phyloP scores from a whole-genome alignment of 768 basidiomycete genomes.

The Suillus placidus region DNA sequence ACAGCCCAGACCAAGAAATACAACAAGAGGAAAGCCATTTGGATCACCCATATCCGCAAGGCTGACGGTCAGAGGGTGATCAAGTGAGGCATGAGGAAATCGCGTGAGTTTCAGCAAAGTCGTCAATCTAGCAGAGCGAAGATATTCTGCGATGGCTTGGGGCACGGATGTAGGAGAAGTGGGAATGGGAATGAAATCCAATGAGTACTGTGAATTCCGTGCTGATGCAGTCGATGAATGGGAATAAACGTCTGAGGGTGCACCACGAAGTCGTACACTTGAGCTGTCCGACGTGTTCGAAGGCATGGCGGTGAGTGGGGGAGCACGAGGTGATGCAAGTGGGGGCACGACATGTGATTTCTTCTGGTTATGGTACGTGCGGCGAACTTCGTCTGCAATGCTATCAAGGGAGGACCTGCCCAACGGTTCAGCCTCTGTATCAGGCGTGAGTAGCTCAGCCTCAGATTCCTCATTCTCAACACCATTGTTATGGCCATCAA shows the following conservation, averaged over 20 bases:
- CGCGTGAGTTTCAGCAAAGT: conserved; percentile 78
- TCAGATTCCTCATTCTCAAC: conserved; percentile 55
- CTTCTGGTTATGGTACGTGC: conserved; percentile 64
- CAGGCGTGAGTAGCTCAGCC: conserved; percentile 50
- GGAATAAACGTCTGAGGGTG: conserved; percentile 56
- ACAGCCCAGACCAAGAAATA: conserved; percentile 93
- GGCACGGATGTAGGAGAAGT: conserved; percentile 58
- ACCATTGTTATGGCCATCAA: conserved; percentile 48
- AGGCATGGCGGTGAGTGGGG: conserved; percentile 30
- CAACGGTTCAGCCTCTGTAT: conserved; percentile 65
- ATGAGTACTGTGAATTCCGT: conserved; percentile 26
- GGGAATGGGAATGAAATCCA: conserved; percentile 32
- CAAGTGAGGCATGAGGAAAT: conserved; percentile 75
- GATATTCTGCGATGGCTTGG: conserved; percentile 81
- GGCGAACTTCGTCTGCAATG: conserved; percentile 79
- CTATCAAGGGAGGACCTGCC: conserved; percentile 89
- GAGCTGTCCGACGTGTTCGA: conserved; percentile 60
- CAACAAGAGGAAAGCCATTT: conserved; percentile 83
- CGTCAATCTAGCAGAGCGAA: conserved; percentile 85
- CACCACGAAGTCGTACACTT: conserved; percentile 39
- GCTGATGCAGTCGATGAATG: conserved; percentile 42
- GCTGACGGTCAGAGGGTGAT: conserved; percentile 79
- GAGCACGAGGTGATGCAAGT: conserved; percentile 44
- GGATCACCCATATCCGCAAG: conserved; percentile 90
- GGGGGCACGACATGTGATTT: conserved; percentile 31